These are phyloP conservation scores for Amanita molliuscula DNA, from an alignment of 768 basidiomycete species.

Conservation along the genomic window DNA sequence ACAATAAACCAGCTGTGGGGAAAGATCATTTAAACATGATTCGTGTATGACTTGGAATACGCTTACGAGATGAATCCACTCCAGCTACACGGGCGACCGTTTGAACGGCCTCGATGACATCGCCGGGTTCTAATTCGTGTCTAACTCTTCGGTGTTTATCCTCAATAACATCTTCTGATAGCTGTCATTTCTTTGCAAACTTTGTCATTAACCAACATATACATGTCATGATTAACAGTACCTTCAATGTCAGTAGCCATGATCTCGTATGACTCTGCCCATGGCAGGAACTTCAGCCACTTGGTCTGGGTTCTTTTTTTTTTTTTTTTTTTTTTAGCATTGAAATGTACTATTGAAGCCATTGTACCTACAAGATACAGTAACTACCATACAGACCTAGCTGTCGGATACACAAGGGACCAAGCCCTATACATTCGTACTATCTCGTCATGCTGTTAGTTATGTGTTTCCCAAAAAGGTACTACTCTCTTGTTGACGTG, in stretches of 20 bases:
- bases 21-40: neutral
- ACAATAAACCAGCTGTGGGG: conserved; percentile 70
- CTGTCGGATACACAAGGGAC: too few species aligned
- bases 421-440: too few species aligned
- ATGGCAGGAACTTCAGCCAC: conserved; percentile 56
- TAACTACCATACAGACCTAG: too few species aligned
- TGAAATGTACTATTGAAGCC: too few species aligned
- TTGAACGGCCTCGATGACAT: conserved; percentile 77
- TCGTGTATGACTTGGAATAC: neutral
- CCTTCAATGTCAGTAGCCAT: conserved; percentile 54
- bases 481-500: too few species aligned
- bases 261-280: conserved; percentile 66
- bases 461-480: too few species aligned
- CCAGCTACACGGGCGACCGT: conserved; percentile 86
- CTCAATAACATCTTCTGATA: conserved; percentile 72
- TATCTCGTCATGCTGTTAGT: too few species aligned
- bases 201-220: neutral
- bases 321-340: too few species aligned
- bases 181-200: conserved; percentile 34
- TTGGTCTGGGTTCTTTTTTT: conserved; percentile 37
- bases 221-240: conserved; percentile 14
- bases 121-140: conserved; percentile 81
- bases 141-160: conserved; percentile 84
- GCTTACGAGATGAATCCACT: conserved; percentile 85
- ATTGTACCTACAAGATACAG: too few species aligned